Conservation (phyloP, 805 yeast genomes). For the Metschnikowia amazonensis region DNA sequence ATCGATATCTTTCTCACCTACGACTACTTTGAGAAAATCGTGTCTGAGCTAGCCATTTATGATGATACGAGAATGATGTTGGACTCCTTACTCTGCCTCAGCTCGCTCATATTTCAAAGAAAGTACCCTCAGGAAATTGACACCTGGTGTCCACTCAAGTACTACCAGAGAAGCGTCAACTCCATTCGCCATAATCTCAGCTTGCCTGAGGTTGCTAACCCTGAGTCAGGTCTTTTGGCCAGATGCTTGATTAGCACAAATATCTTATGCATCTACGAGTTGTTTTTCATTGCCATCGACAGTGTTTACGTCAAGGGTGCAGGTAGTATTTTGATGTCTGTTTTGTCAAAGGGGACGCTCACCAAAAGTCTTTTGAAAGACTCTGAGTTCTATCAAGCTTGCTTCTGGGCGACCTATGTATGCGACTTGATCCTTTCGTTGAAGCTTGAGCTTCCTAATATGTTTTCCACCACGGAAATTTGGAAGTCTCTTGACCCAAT, state of each 20-base stretch:
- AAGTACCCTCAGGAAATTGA: conserved; percentile 27
- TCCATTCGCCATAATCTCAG: conserved; percentile 31
- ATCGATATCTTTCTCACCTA: conserved; percentile 33
- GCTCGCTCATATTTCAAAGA: conserved; percentile 34
- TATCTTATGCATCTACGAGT: conserved; percentile 36
- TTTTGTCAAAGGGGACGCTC: conserved; percentile 20
- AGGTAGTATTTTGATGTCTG: conserved; percentile 28
- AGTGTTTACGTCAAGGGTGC: conserved; percentile 39
- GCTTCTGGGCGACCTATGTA: conserved; percentile 36
- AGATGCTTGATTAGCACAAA: conserved; percentile 38
- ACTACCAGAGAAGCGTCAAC: conserved; percentile 35
- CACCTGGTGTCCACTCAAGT: conserved; percentile 31
- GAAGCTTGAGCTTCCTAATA: conserved; percentile 29
- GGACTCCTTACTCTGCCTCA: conserved; percentile 34
- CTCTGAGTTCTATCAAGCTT: conserved; percentile 30
- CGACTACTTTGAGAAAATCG: conserved; percentile 27
- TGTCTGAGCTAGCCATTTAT: conserved; percentile 34
- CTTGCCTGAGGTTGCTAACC: conserved; percentile 21
- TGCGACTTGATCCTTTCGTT: conserved; percentile 36
- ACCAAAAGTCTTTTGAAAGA: conserved; percentile 22
- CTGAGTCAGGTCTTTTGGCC: conserved; percentile 27
- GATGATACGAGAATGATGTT: conserved; percentile 39
- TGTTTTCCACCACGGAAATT: conserved; percentile 28
- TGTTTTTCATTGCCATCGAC: conserved; percentile 36
- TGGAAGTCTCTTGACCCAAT: conserved; percentile 34